phyloP scores from a whole-genome alignment of 2,329 filamentous ascomycete species.

The Fusarium haematococcum region DNA sequence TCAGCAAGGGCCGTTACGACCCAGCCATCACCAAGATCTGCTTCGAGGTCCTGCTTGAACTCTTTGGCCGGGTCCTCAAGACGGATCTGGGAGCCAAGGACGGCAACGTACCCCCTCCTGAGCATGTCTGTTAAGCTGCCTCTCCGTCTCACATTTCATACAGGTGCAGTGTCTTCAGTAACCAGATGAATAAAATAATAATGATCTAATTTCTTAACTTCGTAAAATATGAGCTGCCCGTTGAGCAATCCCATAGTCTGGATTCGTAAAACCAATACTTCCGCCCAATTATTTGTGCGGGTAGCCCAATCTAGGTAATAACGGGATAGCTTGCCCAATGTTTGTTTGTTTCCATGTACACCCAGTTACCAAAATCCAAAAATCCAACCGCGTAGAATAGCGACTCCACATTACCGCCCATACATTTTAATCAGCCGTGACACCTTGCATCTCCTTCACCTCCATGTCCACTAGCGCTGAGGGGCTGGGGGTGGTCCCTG shows the following conservation, averaged over 20 bases:
- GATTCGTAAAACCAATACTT: conserved; percentile 36
- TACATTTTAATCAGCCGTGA: conserved; percentile 28
- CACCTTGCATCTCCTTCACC: conserved; percentile 27
- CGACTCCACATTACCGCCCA: conserved; percentile 13
- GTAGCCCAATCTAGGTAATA: conserved; percentile 33
- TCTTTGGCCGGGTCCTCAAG: conserved; percentile 84
- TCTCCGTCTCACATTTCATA: not conserved
- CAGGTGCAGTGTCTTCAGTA: not conserved
- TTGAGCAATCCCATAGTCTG: conserved; percentile 18
- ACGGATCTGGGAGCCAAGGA: conserved; percentile 80
- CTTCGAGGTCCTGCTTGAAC: conserved; percentile 89
- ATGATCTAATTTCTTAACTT: conserved; percentile 45
- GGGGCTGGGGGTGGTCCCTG: conserved; percentile 44
- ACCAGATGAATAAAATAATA: conserved; percentile 37
- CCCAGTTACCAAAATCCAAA: conserved; percentile 31
- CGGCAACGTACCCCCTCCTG: conserved; percentile 70
- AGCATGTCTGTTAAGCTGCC: conserved; percentile 74
- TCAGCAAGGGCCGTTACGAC: conserved; percentile 94
- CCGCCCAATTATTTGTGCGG: conserved; percentile 28
- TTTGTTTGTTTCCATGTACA: conserved; percentile 22
- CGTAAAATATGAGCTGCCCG: conserved; percentile 39
- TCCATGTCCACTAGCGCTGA: conserved; percentile 41
- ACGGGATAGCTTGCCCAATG: conserved; percentile 17
- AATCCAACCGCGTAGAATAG: conserved; percentile 13
- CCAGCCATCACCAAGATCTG: conserved; percentile 87